A percentile compares a stretch with the other conserved stretches of the same genome.
phyloP scores from a whole-genome alignment of 2,329 filamentous ascomycete genomes.

The Alternaria conjuncta region DNA sequence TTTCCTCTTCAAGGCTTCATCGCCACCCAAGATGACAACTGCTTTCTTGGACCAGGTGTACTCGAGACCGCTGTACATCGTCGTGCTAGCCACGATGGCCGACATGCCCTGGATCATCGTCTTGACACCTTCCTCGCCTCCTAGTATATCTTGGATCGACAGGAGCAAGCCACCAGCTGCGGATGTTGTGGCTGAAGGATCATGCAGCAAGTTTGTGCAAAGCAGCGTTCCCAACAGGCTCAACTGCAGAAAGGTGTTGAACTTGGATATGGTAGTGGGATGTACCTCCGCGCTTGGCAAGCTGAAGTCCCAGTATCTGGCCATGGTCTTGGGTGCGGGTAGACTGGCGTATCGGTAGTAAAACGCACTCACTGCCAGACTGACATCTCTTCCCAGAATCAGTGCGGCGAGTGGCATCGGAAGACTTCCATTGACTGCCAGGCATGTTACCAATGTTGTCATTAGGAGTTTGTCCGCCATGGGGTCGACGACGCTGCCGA shows the following conservation, averaged over 20 bases:
- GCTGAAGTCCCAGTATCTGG: constrained; percentile 96
- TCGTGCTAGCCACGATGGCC: constrained; percentile 86
- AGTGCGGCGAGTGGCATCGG: constrained; percentile 88
- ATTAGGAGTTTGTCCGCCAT: constrained; percentile 97
- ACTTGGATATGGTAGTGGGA: constrained; percentile 81
- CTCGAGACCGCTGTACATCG: constrained; percentile 90
- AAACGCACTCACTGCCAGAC: constrained; percentile 82
- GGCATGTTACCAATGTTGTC: constrained; percentile 86
- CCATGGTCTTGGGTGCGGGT: constrained; percentile 89
- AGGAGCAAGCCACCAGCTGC: constrained; percentile 34
- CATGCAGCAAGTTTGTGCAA: constrained; percentile 74
- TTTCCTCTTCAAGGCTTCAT: constrained; percentile 56
- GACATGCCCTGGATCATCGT: constrained; percentile 56
- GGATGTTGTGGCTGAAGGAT: constrained; percentile 61
- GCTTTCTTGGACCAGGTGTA: constrained; percentile 92
- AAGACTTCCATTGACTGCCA: constrained; percentile 82
- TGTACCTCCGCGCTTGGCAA: constrained; percentile 85
- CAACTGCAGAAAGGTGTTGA: constrained; percentile 92
- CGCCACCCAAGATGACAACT: constrained; percentile 76
- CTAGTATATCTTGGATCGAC: constrained; percentile 33
- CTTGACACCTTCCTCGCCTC: constrained; percentile 45
- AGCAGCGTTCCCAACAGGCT: constrained; percentile 85
- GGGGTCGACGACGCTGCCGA: constrained; percentile 85
- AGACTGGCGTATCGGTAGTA: constrained; percentile 97
- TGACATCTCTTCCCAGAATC: constrained; percentile 87